These are phyloP conservation scores for Eurotiales sp. DNA, from an alignment of 2,329 filamentous ascomycete species.

Conservation along the genomic window DNA sequence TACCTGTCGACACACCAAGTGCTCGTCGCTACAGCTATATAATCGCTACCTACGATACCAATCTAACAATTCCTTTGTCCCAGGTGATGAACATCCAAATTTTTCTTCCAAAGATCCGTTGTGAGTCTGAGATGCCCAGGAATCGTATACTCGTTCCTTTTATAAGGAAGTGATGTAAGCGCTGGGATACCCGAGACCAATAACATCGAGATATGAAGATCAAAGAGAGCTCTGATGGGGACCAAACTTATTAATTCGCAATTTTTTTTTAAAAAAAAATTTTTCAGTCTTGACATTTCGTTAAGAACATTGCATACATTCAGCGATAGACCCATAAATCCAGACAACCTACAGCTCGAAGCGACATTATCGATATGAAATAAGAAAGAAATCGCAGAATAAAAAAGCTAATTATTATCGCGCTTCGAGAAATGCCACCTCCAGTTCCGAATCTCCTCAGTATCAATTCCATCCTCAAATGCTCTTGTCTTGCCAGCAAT, in stretches of 20 bases:
- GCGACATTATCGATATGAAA: not conserved
- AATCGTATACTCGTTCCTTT: slow-evolving; percentile 30
- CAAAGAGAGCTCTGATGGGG: slow-evolving; percentile 44
- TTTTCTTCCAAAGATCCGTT: slow-evolving; percentile 17
- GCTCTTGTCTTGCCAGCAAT: slow-evolving; percentile 62
- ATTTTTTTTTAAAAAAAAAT: not conserved
- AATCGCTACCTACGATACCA: not conserved
- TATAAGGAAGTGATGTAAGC: slow-evolving; percentile 28
- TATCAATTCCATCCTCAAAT: slow-evolving; percentile 68
- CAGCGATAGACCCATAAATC: no score
- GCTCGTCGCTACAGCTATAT: no score
- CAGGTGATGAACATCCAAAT: slow-evolving; percentile 34
- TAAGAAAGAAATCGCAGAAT: no score
- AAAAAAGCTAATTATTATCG: slow-evolving; percentile 14
- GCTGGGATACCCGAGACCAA: not conserved
- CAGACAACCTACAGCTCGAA: no score
- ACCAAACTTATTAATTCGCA: not conserved
- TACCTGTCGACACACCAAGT: no score
- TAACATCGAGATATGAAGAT: slow-evolving; percentile 25
- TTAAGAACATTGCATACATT: no score
- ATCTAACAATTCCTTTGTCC: slow-evolving; percentile 11
- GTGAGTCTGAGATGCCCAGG: slow-evolving; percentile 8
- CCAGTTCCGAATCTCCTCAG: slow-evolving; percentile 63
- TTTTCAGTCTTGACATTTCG: no score
- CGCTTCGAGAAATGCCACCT: slow-evolving; percentile 52